A percentile compares a stretch with the other conserved stretches of the same genome.
Evolutionary conservation across 257 asterid genomes (phyloP).

Genomic region (Capsicum rhomboideum): DNA sequence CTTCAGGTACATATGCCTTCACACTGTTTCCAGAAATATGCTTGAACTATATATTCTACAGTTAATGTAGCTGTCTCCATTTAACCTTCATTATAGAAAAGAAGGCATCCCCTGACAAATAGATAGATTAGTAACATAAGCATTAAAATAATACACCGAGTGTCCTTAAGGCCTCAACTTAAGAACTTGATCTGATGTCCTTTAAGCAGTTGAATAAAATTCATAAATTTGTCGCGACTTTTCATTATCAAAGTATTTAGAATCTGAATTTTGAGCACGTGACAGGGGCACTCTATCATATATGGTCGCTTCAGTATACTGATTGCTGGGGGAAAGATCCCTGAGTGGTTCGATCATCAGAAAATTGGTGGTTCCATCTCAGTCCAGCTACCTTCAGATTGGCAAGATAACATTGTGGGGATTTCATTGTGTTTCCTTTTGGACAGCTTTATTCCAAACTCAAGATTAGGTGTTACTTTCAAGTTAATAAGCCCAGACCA

Average conservation of each 20-base stretch:
- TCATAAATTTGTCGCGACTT: background rate
- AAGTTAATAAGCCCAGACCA: background rate
- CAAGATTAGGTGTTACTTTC: constrained; percentile 5
- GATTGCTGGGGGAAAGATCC: background rate
- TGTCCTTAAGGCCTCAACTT: no score
- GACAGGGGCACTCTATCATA: background rate
- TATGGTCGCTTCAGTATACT: constrained; percentile 2
- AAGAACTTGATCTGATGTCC: no score
- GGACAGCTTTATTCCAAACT: background rate
- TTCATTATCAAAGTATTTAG: background rate
- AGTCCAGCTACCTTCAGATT: background rate
- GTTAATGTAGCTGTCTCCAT: background rate
- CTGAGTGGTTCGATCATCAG: background rate
- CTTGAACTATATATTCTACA: no score
- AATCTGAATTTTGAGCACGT: background rate
- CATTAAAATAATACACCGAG: no score
- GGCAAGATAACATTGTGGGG: background rate
- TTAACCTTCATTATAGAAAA: background rate
- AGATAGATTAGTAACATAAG: no score
- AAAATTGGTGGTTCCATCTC: background rate
- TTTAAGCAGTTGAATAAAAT: background rate
- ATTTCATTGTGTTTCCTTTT: background rate
- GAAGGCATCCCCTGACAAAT: background rate
- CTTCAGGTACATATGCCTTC: background rate
- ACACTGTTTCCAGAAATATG: no score